Evolutionary conservation across 768 basidiomycete genomes (phyloP).

Genomic region (Cubamyces sp.): DNA sequence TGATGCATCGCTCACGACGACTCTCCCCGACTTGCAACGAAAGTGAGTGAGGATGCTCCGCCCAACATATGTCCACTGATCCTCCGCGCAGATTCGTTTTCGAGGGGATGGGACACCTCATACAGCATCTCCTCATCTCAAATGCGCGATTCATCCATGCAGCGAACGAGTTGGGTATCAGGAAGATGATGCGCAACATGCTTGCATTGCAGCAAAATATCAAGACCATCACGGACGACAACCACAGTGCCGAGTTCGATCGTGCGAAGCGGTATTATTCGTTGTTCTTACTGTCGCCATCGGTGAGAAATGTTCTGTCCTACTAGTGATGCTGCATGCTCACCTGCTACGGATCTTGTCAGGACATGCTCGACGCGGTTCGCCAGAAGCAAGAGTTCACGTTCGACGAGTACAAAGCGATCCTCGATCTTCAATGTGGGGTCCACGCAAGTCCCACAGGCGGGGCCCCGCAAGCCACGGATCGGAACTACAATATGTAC

Average conservation of each 20-base stretch:
- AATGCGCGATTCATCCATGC: conserved; percentile 71
- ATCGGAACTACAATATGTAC: conserved; percentile 84
- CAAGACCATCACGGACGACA: conserved; percentile 70
- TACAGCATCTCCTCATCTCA: conserved; percentile 81
- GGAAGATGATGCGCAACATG: conserved; percentile 88
- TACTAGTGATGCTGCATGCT: not conserved
- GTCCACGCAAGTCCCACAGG: conserved; percentile 66
- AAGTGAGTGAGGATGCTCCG: conserved; percentile 50
- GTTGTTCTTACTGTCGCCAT: conserved; percentile 73
- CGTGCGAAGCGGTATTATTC: conserved; percentile 81
- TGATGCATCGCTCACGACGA: conserved; percentile 68
- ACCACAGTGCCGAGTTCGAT: conserved; percentile 69
- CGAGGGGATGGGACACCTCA: conserved; percentile 79
- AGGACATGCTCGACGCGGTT: conserved; percentile 82
- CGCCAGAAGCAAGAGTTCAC: conserved; percentile 66
- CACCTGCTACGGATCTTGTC: not conserved
- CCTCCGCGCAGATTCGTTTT: conserved; percentile 73
- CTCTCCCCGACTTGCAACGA: conserved; percentile 66
- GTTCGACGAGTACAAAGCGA: conserved; percentile 92
- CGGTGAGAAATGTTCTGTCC: conserved; percentile 49
- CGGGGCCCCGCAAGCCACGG: conserved; percentile 52
- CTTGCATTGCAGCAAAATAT: conserved; percentile 91
- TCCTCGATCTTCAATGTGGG: conserved; percentile 89
- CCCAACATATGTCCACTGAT: conserved; percentile 18
- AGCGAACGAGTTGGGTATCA: conserved; percentile 76